These are phyloP conservation scores for Penicillium aurantiogriseum DNA, from an alignment of 2,329 filamentous ascomycete species.

Conservation along the genomic window DNA sequence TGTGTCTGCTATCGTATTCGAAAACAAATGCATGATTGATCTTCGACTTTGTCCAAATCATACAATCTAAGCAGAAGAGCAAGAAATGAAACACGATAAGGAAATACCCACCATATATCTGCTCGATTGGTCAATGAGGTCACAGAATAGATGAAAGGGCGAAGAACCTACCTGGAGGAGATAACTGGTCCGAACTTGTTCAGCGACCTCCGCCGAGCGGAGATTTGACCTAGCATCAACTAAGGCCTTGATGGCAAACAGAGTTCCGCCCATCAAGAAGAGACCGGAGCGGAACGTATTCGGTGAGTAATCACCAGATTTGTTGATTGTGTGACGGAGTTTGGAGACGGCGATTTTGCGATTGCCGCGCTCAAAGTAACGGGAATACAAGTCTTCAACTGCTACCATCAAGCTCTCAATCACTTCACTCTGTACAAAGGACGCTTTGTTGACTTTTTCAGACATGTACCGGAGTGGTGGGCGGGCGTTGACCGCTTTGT, in stretches of 20 bases:
- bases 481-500: constrained; percentile 80
- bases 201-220: constrained; percentile 47
- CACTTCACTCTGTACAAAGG: constrained; percentile 87
- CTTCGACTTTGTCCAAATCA: constrained; percentile 76
- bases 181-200: constrained; percentile 61
- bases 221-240: constrained; percentile 58
- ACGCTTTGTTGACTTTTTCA: constrained; percentile 84
- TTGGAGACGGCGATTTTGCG: constrained; percentile 88
- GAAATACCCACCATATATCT: constrained; percentile 93
- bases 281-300: constrained; percentile 62
- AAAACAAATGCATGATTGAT: constrained; percentile 98
- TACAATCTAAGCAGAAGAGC: constrained; percentile 82
- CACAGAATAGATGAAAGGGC: constrained; percentile 1
- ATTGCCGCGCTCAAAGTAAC: constrained; percentile 92
- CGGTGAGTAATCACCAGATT: constrained; percentile 59
- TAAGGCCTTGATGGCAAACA: constrained; percentile 66
- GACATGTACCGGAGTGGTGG: constrained; percentile 80
- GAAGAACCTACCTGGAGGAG: constrained; percentile 59
- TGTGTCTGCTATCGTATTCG: constrained; percentile 84
- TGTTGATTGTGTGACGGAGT: constrained; percentile 67
- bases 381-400: constrained; percentile 87
- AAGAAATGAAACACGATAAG: constrained; percentile 75
- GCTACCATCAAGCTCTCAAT: constrained; percentile 76
- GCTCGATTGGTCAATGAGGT: constrained; percentile 25
- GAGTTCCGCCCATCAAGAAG: constrained; percentile 64